Evolutionary conservation across 1,284 basidiomycete species (phyloP).

Genomic region (Chondrostereum purpureum): DNA sequence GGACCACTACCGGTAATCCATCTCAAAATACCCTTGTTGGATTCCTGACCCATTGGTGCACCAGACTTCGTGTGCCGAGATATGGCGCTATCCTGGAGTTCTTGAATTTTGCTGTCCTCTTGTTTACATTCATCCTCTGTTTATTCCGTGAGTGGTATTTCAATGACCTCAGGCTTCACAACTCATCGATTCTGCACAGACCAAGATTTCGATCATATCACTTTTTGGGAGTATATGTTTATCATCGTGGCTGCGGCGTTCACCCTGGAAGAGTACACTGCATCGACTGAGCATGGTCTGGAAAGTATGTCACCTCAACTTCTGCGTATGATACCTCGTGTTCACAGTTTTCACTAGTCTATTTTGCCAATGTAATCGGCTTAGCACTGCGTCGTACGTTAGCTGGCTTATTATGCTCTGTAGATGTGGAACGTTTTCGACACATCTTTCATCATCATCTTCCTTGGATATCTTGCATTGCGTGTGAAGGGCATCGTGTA

Average conservation of each 20-base stretch:
- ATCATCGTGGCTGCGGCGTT: constrained; percentile 74
- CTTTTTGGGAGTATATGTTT: constrained; percentile 65
- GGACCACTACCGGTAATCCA: constrained; percentile 66
- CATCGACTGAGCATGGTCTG: constrained; percentile 80
- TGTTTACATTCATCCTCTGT: constrained; percentile 69
- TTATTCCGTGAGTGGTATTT: constrained; percentile 48
- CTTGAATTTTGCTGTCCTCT: constrained; percentile 61
- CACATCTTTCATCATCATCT: constrained; percentile 69
- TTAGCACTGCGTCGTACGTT: neutral
- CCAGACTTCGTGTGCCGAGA: constrained; percentile 72
- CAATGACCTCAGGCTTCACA: constrained; percentile 7
- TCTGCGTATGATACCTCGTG: constrained; percentile 18
- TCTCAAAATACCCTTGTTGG: no score
- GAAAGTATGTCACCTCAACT: constrained; percentile 53
- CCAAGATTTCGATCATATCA: constrained; percentile 44
- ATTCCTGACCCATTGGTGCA: constrained; percentile 8
- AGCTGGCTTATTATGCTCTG: constrained; percentile 4
- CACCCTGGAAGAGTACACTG: constrained; percentile 74
- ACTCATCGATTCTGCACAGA: constrained; percentile 32
- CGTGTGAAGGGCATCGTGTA: constrained; percentile 59
- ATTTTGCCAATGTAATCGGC: constrained; percentile 66
- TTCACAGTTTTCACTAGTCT: constrained; percentile 42
- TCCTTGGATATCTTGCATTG: constrained; percentile 61
- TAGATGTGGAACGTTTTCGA: constrained; percentile 89
- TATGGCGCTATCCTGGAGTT: constrained; percentile 80